Evolutionary conservation across 78 protist species (phyloP).

Genomic region (Polysphondylium violaceum): DNA sequence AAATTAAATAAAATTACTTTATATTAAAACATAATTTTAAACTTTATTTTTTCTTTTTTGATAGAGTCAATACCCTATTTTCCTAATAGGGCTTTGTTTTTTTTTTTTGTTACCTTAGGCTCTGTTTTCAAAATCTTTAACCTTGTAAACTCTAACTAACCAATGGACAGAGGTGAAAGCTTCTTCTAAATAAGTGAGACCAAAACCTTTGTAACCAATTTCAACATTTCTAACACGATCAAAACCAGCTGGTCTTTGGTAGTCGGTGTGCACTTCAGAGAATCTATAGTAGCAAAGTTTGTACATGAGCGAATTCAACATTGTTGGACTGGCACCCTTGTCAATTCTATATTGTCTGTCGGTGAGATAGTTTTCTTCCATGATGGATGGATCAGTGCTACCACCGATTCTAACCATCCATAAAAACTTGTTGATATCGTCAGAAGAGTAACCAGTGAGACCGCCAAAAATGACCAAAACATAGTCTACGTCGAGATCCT

Average conservation of each 20-base stretch:
- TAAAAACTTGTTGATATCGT: slow-evolving; percentile 98
- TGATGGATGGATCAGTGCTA: slow-evolving; percentile 49
- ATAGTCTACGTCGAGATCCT: slow-evolving; percentile 97
- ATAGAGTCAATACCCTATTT: too few relatives aligned
- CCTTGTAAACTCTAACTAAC: slow-evolving; percentile 98
- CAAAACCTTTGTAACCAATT: slow-evolving; percentile 94
- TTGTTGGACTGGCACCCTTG: slow-evolving; percentile 82
- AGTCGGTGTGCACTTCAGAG: slow-evolving; percentile 90
- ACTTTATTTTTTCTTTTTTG: too few relatives aligned
- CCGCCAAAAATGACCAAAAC: slow-evolving; percentile 99
- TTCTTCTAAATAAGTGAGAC: slow-evolving; percentile 94
- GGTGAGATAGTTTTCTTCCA: slow-evolving; percentile 91
- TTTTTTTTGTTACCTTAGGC: slow-evolving; percentile 33
- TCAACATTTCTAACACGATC: slow-evolving; percentile 96
- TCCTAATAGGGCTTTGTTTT: too few relatives aligned
- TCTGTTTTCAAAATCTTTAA: slow-evolving; percentile 86
- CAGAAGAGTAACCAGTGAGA: slow-evolving; percentile 96
- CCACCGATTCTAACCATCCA: slow-evolving; percentile 98
- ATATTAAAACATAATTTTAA: too few relatives aligned
- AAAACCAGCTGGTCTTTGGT: slow-evolving; percentile 91
- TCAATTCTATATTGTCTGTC: slow-evolving; percentile 91
- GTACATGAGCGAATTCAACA: slow-evolving; percentile 96
- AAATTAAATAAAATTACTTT: too few relatives aligned
- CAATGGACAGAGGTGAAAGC: slow-evolving; percentile 98
- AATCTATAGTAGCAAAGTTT: slow-evolving; percentile 96